Evolutionary conservation across 352 stramenopile genomes (phyloP).

Genomic region (Pelagophyceae sp.): DNA sequence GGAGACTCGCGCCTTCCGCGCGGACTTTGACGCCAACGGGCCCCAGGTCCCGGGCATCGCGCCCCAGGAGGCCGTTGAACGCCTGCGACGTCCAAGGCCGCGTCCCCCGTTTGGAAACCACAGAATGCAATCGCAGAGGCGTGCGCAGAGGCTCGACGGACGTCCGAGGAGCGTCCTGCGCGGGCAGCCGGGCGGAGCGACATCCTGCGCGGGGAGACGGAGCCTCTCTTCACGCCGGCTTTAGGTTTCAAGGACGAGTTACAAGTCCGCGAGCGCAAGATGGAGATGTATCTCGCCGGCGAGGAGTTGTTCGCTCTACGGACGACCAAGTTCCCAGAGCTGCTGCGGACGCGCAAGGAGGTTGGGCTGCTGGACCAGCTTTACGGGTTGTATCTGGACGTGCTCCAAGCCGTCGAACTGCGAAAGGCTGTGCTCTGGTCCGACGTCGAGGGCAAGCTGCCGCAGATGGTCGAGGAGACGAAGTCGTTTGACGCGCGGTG

Average conservation of each 20-base stretch:
- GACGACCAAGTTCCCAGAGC: constrained; percentile 47
- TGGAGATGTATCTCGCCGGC: constrained; percentile 68
- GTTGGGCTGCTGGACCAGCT: constrained; percentile 67
- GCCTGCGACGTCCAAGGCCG: constrained; percentile 65
- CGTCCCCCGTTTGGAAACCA: too few relatives aligned
- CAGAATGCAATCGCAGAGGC: too few relatives aligned
- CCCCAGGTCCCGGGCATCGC: constrained; percentile 49
- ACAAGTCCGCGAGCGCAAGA: constrained; percentile 58
- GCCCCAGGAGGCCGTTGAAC: constrained; percentile 63
- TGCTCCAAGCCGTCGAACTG: constrained; percentile 59
- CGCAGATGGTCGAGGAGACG: constrained; percentile 59
- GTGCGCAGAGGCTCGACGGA: too few relatives aligned
- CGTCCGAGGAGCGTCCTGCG: too few relatives aligned
- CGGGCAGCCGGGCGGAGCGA: too few relatives aligned
- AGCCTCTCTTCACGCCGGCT: too few relatives aligned
- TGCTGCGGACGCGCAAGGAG: constrained; percentile 74
- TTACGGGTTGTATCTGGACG: constrained; percentile 74
- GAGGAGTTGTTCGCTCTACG: constrained; percentile 77
- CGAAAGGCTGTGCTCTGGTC: constrained; percentile 55
- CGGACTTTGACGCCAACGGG: constrained; percentile 32
- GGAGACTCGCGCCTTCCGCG: constrained; percentile 55
- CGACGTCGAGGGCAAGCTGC: constrained; percentile 47
- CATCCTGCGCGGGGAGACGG: too few relatives aligned
- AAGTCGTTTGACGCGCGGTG: constrained; percentile 53
- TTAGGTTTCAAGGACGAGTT: constrained; percentile 74